Evolutionary conservation across 2,329 filamentous ascomycete species (phyloP).

Genomic region (Fusarium sublunatum): DNA sequence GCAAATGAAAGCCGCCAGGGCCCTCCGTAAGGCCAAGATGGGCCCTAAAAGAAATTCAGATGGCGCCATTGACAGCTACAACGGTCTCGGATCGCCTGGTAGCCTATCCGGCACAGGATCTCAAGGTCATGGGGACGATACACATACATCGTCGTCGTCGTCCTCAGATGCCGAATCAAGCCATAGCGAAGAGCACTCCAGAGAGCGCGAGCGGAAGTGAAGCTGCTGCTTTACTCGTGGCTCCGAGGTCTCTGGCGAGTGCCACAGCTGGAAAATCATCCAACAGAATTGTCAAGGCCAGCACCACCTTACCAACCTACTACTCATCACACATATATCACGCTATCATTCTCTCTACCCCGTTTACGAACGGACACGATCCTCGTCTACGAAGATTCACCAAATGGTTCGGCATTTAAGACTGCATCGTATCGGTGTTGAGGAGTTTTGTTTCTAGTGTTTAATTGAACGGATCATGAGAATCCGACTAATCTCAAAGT

Average conservation of each 20-base stretch:
- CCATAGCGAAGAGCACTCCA: constrained; percentile 47
- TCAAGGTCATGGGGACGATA: constrained; percentile 51
- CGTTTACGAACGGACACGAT: constrained; percentile 41
- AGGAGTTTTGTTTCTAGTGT: constrained; percentile 42
- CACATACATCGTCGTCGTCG: constrained; percentile 49
- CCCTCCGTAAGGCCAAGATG: constrained; percentile 63
- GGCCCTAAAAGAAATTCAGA: constrained; percentile 53
- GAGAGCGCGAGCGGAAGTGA: constrained; percentile 41
- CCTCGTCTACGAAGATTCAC: constrained; percentile 37
- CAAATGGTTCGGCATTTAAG: constrained; percentile 45
- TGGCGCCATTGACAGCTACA: constrained; percentile 59
- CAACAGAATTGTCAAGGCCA: background rate
- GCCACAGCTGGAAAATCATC: background rate
- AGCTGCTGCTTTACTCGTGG: background rate
- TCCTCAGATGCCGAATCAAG: constrained; percentile 55
- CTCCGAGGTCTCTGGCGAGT: background rate
- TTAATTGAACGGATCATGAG: constrained; percentile 31
- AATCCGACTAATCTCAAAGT: constrained; percentile 37
- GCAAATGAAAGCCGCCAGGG: constrained; percentile 51
- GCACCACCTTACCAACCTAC: constrained; percentile 8
- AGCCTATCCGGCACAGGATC: constrained; percentile 54
- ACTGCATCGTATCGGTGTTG: constrained; percentile 51
- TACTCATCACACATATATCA: constrained; percentile 15
- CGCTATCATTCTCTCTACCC: constrained; percentile 34
- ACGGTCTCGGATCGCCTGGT: constrained; percentile 59